Evolutionary conservation across 139 green algal genomes (phyloP).

Genomic region (Yamagishiella unicocca): DNA sequence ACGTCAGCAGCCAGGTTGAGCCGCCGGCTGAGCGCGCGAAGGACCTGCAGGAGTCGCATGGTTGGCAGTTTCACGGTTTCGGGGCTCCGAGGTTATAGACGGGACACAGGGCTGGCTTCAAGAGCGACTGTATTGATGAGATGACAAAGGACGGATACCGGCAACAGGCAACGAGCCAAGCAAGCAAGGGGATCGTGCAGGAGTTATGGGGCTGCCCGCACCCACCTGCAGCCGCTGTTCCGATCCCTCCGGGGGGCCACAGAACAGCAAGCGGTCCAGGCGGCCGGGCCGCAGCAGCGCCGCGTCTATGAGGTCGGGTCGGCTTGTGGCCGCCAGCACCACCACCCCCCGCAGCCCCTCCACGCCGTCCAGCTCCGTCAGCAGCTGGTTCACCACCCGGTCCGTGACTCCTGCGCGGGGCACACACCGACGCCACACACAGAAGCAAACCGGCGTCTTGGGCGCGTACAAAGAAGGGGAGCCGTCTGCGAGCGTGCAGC

Average conservation of each 20-base stretch:
- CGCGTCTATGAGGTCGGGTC: constrained; percentile 99
- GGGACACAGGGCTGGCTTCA: no score
- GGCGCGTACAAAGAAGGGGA: no score
- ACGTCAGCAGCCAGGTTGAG: constrained; percentile 66
- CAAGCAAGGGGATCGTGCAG: no score
- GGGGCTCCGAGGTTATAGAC: no score
- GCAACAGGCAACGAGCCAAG: no score
- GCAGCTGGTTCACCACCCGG: constrained; percentile 96
- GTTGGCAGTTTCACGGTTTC: no score
- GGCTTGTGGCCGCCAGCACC: constrained; percentile 93
- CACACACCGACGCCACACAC: no score
- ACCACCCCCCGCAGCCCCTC: constrained; percentile 90
- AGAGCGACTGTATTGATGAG: no score
- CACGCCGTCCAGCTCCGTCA: constrained; percentile 98
- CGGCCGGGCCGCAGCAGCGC: constrained; percentile 97
- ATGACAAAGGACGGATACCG: no score
- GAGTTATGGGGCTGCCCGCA: background rate
- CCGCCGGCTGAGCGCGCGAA: constrained; percentile 64
- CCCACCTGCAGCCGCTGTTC: constrained; percentile 8
- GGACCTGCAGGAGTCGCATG: constrained; percentile 51
- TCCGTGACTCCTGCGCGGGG: constrained; percentile 83
- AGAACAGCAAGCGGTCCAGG: constrained; percentile 99
- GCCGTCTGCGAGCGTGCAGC: no score
- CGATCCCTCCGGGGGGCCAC: constrained; percentile 93
- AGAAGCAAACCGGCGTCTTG: no score